These are phyloP conservation scores for Sechiopsis laciniata DNA, from an alignment of 306 rosid genomes.

Conservation along the genomic window DNA sequence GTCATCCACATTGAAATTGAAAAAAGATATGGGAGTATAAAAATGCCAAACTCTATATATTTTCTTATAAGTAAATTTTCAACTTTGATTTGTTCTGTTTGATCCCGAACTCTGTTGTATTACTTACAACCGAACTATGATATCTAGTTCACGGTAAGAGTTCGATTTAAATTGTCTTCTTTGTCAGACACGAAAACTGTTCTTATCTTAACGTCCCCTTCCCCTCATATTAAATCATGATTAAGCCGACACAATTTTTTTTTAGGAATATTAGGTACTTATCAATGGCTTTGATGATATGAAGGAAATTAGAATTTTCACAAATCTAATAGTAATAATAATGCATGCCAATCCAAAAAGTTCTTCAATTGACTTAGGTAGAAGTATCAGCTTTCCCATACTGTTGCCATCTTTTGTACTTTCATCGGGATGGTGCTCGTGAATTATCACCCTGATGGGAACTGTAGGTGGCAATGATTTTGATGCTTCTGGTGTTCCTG, in stretches of 20 bases:
- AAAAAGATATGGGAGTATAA: not conserved
- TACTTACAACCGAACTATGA: not conserved
- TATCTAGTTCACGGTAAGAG: not conserved
- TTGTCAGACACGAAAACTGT: not conserved
- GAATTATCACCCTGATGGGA: constrained; percentile 53
- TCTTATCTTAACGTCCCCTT: not conserved
- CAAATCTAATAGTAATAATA: constrained; percentile 20
- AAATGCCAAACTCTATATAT: not conserved
- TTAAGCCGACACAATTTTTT: not conserved
- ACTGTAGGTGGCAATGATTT: constrained; percentile 27
- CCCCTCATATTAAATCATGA: not conserved
- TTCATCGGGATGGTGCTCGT: constrained; percentile 59
- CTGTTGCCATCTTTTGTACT: constrained; percentile 35
- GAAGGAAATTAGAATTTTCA: constrained; percentile 2
- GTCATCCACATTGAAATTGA: constrained; percentile 3
- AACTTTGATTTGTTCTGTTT: not conserved
- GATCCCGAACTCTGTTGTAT: not conserved
- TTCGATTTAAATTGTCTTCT: not conserved
- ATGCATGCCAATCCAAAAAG: constrained; percentile 65
- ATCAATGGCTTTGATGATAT: not conserved
- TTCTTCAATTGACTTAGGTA: constrained; percentile 61
- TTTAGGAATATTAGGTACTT: not conserved
- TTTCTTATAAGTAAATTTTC: not conserved
- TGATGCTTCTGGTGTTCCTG: constrained; percentile 36
- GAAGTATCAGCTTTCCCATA: constrained; percentile 49